Conservation (phyloP, 2,329 filamentous ascomycete species). For the Neophaeococcomyces mojaviensis region DNA sequence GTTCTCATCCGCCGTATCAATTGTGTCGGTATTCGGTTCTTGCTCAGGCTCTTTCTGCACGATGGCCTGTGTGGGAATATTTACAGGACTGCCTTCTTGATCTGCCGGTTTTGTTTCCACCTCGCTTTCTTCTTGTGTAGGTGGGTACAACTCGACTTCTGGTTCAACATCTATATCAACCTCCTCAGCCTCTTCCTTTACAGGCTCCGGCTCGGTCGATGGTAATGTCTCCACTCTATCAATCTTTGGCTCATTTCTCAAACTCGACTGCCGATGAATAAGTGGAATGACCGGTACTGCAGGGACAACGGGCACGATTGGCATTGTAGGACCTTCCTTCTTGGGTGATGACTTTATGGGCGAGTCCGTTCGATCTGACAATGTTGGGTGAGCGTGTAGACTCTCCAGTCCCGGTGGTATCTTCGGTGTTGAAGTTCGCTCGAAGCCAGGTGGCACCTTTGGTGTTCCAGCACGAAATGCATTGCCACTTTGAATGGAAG, state of each 20-base stretch:
- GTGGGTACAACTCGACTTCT: not conserved
- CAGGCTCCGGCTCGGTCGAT: slow-evolving; percentile 14
- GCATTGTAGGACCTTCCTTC: slow-evolving; percentile 28
- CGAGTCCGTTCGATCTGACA: slow-evolving; percentile 43
- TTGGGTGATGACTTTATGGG: slow-evolving; percentile 24
- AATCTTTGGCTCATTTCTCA: slow-evolving; percentile 22
- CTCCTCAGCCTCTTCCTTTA: not conserved
- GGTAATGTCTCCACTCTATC: slow-evolving; percentile 14
- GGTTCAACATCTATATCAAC: not conserved
- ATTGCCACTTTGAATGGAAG: slow-evolving; percentile 25
- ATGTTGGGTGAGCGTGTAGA: slow-evolving; percentile 45
- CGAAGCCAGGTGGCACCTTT: slow-evolving; percentile 20
- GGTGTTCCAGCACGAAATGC: slow-evolving; percentile 22
- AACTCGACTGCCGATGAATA: slow-evolving; percentile 9
- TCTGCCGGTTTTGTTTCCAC: not conserved
- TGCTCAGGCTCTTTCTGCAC: not conserved
- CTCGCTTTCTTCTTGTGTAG: not conserved
- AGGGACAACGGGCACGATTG: slow-evolving; percentile 24
- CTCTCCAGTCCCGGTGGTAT: slow-evolving; percentile 21
- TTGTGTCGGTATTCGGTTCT: not conserved
- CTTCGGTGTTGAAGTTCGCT: slow-evolving; percentile 11
- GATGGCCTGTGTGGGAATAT: not conserved
- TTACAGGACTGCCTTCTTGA: too few relatives aligned
- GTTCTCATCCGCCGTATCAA: not conserved
- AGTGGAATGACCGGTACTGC: slow-evolving; percentile 3